A percentile compares a stretch with the other conserved stretches of the same genome.
phyloP scores from a whole-genome alignment of 495 filamentous ascomycete genomes.

The Thermothielavioides terrestris region DNA sequence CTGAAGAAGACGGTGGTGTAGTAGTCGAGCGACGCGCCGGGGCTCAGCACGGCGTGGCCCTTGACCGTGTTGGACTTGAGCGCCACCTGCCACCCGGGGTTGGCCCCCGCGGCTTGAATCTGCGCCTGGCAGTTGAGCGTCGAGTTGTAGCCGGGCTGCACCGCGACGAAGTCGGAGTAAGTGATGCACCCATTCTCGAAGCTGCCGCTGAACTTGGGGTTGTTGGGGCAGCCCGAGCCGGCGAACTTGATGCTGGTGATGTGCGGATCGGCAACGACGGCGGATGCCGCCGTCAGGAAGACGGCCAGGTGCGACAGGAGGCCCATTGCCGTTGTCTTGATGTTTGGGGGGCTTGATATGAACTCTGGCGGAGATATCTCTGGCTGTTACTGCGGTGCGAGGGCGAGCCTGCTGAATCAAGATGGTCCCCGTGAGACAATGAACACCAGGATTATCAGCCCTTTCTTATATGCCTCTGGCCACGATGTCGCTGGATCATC shows the following conservation, averaged over 20 bases:
- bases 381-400: no score
- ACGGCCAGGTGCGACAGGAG: slow-evolving; percentile 18
- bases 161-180: slow-evolving; percentile 27
- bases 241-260: slow-evolving; percentile 32
- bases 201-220: slow-evolving; percentile 26
- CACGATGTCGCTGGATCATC: background rate
- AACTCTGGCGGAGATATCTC: no score
- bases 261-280: slow-evolving; percentile 15
- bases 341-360: background rate
- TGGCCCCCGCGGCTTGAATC: slow-evolving; percentile 25
- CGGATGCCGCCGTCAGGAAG: slow-evolving; percentile 21
- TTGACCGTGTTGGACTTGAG: slow-evolving; percentile 26
- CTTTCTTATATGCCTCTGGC: slow-evolving; percentile 8
- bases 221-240: slow-evolving; percentile 30
- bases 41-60: slow-evolving; percentile 28
- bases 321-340: slow-evolving; percentile 18
- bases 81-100: slow-evolving; percentile 37
- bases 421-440: no score
- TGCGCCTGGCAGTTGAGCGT: slow-evolving; percentile 37
- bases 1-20: slow-evolving; percentile 36
- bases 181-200: slow-evolving; percentile 30
- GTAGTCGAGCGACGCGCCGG: slow-evolving; percentile 27
- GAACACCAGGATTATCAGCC: background rate
- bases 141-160: slow-evolving; percentile 19
- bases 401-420: no score